Base-by-base conservation (phyloP, 768 basidiomycete genomes). In the Infundibulicybe gibba region DNA sequence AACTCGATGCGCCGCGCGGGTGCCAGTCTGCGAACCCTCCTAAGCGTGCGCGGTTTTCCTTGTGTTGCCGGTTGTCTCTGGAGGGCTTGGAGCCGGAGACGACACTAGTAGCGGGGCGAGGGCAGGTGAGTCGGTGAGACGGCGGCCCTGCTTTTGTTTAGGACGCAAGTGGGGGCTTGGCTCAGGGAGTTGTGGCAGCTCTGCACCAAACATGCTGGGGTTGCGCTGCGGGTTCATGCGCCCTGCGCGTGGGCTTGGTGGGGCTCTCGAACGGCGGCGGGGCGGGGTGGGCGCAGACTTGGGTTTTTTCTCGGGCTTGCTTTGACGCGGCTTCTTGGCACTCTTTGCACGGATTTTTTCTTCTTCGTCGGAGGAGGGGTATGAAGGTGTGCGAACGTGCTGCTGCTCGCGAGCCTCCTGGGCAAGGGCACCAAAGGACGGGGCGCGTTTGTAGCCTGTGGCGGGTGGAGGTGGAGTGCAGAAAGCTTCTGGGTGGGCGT, bases 361-460 rank as follows among this genome's bases (percentile, higher is more conserved):
- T 57, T 89, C 87, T 52, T 89, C 87, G 56, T 90, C 87, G 15
- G 83, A 85, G 11, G 87, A 86, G 17, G 79, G 67, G 59, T 67
- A 72, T 39, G 72, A 69, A n/a, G n/a, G n/a, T n/a, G n/a, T n/a
- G n/a, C n/a, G n/a, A n/a, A n/a, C n/a, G n/a, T n/a, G n/a, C n/a
- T n/a, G n/a, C n/a, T n/a, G n/a, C n/a, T n/a, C n/a, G n/a, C n/a
- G n/a, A n/a, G 53, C 53, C 30, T 63, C 64, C 43, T 67, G 67
- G 4, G 65, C 64, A 37, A 63, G 47, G 30, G 70, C 66, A 9
- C 79, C 77, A 61, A 79, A 85, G 9, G 77, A 79, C 9, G 83
- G 83, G 0, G 77, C 80, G 33, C 81, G 81, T 63, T 85, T 83
- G 40, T 69, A 52, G 2, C 69, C 61, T 46, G 62, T 49, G 50